Evolutionary conservation across 2,329 filamentous ascomycete species (phyloP).

Genomic region (Aspergillus puulaauensis): DNA sequence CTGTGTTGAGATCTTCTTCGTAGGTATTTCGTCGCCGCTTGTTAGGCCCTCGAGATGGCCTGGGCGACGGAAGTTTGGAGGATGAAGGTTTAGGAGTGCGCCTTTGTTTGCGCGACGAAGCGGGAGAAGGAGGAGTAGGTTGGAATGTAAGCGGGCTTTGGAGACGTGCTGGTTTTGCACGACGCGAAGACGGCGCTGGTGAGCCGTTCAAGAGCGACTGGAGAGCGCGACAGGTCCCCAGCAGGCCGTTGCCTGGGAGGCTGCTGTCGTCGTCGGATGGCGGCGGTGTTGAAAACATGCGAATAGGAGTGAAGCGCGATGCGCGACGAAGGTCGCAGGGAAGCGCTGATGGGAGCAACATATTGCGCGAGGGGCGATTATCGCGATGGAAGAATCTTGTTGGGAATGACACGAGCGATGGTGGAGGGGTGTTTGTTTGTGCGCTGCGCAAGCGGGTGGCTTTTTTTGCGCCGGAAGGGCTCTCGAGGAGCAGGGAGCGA

Average conservation of each 20-base stretch:
- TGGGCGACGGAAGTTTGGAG: slow-evolving; percentile 24
- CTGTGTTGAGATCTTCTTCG: slow-evolving; percentile 23
- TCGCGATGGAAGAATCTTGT: not conserved
- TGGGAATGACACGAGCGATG: slow-evolving; percentile 6
- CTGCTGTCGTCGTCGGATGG: slow-evolving; percentile 35
- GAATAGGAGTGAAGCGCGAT: slow-evolving; percentile 36
- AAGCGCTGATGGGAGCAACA: slow-evolving; percentile 49
- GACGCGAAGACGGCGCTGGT: slow-evolving; percentile 37
- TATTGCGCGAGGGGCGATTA: slow-evolving; percentile 20
- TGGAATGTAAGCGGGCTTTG: slow-evolving; percentile 40
- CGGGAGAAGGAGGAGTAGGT: slow-evolving; percentile 19
- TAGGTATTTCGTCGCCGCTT: slow-evolving; percentile 39
- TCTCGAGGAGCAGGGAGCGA: slow-evolving; percentile 22
- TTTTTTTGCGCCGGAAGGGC: slow-evolving; percentile 34
- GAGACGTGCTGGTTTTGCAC: slow-evolving; percentile 36
- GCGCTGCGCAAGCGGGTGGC: slow-evolving; percentile 24
- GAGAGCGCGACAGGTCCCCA: slow-evolving; percentile 43
- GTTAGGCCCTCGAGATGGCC: slow-evolving; percentile 35
- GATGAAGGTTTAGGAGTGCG: slow-evolving; percentile 17
- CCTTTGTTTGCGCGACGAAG: slow-evolving; percentile 28
- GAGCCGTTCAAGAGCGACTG: slow-evolving; percentile 44
- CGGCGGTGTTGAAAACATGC: slow-evolving; percentile 40
- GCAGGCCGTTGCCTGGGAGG: slow-evolving; percentile 37
- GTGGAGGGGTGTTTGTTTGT: slow-evolving; percentile 10
- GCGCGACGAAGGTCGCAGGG: slow-evolving; percentile 42